These are phyloP conservation scores for Telfairia occidentalis DNA, from an alignment of 331 rosid genomes.

Conservation along the genomic window DNA sequence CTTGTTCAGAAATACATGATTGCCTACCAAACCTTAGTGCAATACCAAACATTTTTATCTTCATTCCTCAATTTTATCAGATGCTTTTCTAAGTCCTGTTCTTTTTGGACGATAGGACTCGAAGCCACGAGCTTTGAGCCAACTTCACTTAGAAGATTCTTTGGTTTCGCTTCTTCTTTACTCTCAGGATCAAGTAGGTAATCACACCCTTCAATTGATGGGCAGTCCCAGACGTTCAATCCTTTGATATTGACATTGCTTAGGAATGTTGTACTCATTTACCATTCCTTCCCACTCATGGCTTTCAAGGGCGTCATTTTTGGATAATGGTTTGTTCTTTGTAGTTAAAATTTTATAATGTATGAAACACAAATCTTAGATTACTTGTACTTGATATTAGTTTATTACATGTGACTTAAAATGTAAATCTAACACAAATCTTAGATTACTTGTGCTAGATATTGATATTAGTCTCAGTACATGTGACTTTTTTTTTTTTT, in stretches of 20 bases:
- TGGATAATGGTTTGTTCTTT: background rate
- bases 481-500: no score
- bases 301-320: background rate
- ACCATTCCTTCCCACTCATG: slow-evolving; percentile 8
- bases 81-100: slow-evolving; percentile 29
- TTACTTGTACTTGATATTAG: no score
- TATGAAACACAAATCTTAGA: background rate
- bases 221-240: slow-evolving; percentile 25
- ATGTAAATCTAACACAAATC: background rate
- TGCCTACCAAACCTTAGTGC: background rate
- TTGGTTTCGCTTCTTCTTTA: slow-evolving; percentile 19
- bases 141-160: slow-evolving; percentile 28
- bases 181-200: slow-evolving; percentile 19
- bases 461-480: background rate
- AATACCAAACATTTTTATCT: background rate
- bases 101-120: slow-evolving; percentile 10
- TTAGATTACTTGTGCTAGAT: no score
- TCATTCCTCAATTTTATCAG: slow-evolving; percentile 35
- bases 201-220: slow-evolving; percentile 21
- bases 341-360: background rate
- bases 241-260: slow-evolving; percentile 4
- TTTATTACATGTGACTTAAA: background rate
- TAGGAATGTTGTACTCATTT: background rate
- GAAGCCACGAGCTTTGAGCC: slow-evolving; percentile 31
- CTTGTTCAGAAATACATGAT: background rate